Evolutionary conservation across 2,329 filamentous ascomycete genomes (phyloP), one percentile per base, ranked within the genome.

Genomic region (Fusarium gaditjirri): DNA sequence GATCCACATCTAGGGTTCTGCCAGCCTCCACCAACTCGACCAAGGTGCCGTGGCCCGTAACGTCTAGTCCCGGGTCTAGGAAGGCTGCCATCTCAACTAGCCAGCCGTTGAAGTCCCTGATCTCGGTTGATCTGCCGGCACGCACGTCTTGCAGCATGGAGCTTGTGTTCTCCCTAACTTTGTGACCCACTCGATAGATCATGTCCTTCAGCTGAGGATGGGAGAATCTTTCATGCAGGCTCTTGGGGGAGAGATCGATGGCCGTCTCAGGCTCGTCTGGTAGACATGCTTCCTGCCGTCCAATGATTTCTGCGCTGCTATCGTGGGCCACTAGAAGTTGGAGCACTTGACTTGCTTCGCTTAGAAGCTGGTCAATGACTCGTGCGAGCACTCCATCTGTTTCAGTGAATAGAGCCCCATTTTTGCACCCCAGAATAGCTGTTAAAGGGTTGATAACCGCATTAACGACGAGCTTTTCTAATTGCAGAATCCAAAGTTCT

Each of bases 381-480:
- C 84, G 84, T 0, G 86, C 86, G 21, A 93, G 78, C 19, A 85
- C 81, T 14, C 80, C 77, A 12, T 77, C 72, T 65, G 85, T 85
- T 68, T 90, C 88, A 70, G 87, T 86, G 21, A 97, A 89, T 0
- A 98, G 80, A 9, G 87, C 86, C n/a, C 94, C 94, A 75, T 98
- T 98, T 69, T 89, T 89, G 78, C 91, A 92, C 59, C 92, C 87
- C 61, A 96, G 85, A 14, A 98, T 82, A 2, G 91, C 92, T 1
- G 94, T 96, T n/a, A 98, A 83, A 0, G 95, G 94, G 78, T 97
- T 97, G 76, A 98, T 89, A 36, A 95, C 84, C 39, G 89, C 86
- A 78, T 97, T 97, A 56, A 95, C 85, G 2, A 93, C 92, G 3
- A 98, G 85, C 80, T 97, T 98, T 77, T 97, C 93, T 6, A 98